A percentile compares a stretch with the other conserved stretches of the same genome.
These are phyloP conservation scores for Penicillium taxi DNA, from an alignment of 495 filamentous ascomycete species.

Conservation along the genomic window DNA sequence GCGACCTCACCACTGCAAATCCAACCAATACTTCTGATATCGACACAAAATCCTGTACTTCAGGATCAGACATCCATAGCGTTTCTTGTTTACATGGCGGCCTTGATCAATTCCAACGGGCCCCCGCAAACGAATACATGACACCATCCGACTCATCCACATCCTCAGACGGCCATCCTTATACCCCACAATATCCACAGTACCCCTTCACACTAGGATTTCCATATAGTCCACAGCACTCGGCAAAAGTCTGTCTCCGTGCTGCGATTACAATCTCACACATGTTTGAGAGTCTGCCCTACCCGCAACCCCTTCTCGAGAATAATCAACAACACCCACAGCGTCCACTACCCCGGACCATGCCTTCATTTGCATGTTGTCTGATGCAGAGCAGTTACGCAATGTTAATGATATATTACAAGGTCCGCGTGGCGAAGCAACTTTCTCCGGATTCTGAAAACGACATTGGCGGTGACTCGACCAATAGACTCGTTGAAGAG, in stretches of 20 bases:
- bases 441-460: slow-evolving; percentile 31
- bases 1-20: slow-evolving; percentile 42
- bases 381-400: slow-evolving; percentile 57
- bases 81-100: slow-evolving; percentile 32
- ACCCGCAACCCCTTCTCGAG: slow-evolving; percentile 35
- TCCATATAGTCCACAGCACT: slow-evolving; percentile 47
- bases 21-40: slow-evolving; percentile 19
- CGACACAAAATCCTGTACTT: slow-evolving; percentile 16
- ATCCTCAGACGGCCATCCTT: slow-evolving; percentile 27
- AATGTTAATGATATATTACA: slow-evolving; percentile 49
- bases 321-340: slow-evolving; percentile 17
- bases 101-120: slow-evolving; percentile 24
- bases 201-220: slow-evolving; percentile 32
- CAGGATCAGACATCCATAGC: slow-evolving; percentile 21
- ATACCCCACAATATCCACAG: slow-evolving; percentile 20
- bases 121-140: slow-evolving; percentile 31
- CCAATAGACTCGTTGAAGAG: slow-evolving; percentile 41
- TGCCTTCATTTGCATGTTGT: slow-evolving; percentile 55
- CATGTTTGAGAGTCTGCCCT: slow-evolving; percentile 44
- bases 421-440: slow-evolving; percentile 42
- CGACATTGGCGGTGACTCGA: slow-evolving; percentile 24
- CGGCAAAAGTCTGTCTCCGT: slow-evolving; percentile 46
- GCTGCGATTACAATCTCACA: slow-evolving; percentile 45
- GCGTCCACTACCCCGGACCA: slow-evolving; percentile 42
- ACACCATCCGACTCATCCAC: slow-evolving; percentile 32